Evolutionary conservation across 2,329 filamentous ascomycete species (phyloP).

Genomic region (Leptosphaerulina australis): DNA sequence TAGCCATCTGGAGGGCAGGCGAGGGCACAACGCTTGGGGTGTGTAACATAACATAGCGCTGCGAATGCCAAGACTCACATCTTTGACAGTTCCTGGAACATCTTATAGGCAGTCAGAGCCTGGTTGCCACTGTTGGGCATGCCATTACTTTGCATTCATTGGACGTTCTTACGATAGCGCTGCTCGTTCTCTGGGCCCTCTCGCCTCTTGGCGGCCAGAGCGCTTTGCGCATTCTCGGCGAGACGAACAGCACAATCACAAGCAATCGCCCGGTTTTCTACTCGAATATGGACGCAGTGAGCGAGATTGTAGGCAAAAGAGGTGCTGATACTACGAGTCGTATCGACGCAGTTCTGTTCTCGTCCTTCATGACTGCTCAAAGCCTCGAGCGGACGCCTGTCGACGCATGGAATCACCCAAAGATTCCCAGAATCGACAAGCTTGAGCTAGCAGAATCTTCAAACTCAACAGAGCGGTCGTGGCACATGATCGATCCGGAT

Average conservation of each 20-base stretch:
- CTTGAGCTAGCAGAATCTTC: conserved; percentile 5
- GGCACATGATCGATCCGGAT: conserved; percentile 4
- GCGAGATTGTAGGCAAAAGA: background rate
- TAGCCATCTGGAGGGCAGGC: background rate
- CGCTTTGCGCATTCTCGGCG: background rate
- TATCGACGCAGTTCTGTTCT: conserved; percentile 3
- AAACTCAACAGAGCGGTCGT: conserved; percentile 2
- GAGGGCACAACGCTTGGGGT: conserved; percentile 3
- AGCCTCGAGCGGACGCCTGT: background rate
- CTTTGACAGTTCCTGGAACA: background rate
- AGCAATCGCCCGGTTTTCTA: conserved; percentile 8
- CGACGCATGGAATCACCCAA: conserved; percentile 13
- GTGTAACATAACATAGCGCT: too few relatives aligned
- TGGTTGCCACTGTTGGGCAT: conserved; percentile 1
- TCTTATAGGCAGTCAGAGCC: conserved; percentile 8
- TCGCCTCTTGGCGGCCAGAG: conserved; percentile 10
- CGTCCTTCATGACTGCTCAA: conserved; percentile 6
- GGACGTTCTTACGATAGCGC: background rate
- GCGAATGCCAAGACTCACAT: background rate
- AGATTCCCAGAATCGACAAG: conserved; percentile 9
- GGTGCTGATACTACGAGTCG: conserved; percentile 4
- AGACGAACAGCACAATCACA: conserved; percentile 4
- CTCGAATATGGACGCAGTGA: conserved; percentile 7
- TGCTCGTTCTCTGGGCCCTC: conserved; percentile 7
- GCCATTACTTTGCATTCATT: background rate